phyloP scores from a whole-genome alignment of 2,329 filamentous ascomycete species.

The Apiospora arundinis region DNA sequence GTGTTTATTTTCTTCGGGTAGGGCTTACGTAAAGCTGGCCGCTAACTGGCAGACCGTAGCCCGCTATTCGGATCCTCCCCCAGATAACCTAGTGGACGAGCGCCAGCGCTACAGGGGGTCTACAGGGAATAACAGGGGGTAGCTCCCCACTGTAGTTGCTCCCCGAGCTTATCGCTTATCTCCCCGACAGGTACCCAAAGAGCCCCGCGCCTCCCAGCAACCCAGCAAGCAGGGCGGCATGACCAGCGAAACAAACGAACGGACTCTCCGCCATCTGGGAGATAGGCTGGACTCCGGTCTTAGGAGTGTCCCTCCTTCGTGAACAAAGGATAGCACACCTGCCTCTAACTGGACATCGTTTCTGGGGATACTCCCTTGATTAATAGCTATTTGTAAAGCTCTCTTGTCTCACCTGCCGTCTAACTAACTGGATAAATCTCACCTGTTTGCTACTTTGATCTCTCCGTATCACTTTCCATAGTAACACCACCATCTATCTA shows the following conservation, averaged over 20 bases:
- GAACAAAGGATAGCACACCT: not conserved
- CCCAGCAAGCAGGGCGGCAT: not conserved
- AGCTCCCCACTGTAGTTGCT: constrained; percentile 1
- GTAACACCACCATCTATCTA: not conserved
- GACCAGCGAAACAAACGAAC: not conserved
- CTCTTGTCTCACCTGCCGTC: not conserved
- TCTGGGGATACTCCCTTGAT: not conserved
- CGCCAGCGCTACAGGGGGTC: not conserved
- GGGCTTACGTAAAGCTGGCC: not conserved
- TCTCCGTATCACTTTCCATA: not conserved
- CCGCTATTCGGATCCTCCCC: constrained; percentile 13
- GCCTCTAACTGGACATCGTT: not conserved
- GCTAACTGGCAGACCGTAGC: not conserved
- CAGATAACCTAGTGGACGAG: not conserved
- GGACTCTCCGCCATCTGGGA: constrained; percentile 10
- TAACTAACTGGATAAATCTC: not conserved
- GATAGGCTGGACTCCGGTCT: constrained; percentile 16
- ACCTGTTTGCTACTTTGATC: not conserved
- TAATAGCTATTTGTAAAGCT: not conserved
- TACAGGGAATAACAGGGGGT: not conserved
- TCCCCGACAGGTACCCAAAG: constrained; percentile 9
- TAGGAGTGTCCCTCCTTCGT: not conserved
- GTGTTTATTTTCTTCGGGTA: not conserved
- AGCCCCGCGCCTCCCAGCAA: not conserved
- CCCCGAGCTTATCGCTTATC: constrained; percentile 19